These are phyloP conservation scores for Podaxis sp. DNA, from an alignment of 768 basidiomycete genomes.

Conservation along the genomic window DNA sequence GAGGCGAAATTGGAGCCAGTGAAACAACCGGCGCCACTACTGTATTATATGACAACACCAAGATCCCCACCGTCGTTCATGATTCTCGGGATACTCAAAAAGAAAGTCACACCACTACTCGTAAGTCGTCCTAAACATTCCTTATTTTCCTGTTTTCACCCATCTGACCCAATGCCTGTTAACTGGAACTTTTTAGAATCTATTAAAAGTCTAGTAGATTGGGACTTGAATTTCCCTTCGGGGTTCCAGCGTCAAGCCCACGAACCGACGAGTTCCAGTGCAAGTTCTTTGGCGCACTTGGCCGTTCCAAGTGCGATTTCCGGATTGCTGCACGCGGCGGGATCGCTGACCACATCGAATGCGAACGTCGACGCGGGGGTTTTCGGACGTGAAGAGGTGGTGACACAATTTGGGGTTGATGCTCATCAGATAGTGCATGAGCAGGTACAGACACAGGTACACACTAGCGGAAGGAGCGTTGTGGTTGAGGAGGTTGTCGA, in stretches of 20 bases:
- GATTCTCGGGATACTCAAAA: background rate
- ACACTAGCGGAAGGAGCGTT: no score
- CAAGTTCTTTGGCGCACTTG: background rate
- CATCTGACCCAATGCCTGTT: background rate
- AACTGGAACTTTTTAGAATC: background rate
- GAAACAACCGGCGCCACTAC: background rate
- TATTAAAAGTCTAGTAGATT: background rate
- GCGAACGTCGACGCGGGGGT: background rate
- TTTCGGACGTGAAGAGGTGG: background rate
- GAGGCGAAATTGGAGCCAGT: background rate
- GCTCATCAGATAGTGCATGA: background rate
- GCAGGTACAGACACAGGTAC: no score
- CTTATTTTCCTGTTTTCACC: background rate
- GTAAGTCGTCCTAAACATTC: background rate
- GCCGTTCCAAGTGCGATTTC: background rate
- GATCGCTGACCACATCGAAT: background rate
- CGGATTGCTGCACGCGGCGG: background rate
- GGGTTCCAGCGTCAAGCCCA: background rate
- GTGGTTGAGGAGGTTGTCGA: slow-evolving; percentile 1
- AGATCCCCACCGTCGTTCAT: background rate
- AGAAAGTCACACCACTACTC: background rate
- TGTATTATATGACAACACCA: no score
- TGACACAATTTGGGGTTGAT: background rate
- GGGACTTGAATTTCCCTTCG: background rate
- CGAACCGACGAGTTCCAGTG: background rate